Evolutionary conservation across 768 basidiomycete species (phyloP).

Genomic region (Paxillus involutus): DNA sequence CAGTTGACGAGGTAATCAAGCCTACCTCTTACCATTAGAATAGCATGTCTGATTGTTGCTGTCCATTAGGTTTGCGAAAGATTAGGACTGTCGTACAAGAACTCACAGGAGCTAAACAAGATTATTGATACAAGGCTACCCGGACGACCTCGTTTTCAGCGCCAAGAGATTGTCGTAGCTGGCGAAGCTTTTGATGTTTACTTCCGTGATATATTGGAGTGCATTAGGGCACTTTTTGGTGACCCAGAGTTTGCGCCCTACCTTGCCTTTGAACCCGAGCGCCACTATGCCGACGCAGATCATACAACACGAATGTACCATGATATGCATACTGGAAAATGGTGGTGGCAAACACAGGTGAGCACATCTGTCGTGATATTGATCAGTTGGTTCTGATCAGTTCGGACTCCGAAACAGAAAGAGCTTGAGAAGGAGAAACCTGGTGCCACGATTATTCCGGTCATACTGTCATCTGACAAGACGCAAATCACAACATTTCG

Average conservation of each 20-base stretch:
- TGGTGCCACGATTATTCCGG: constrained; percentile 5
- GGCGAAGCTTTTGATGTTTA: constrained; percentile 34
- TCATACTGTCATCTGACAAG: constrained; percentile 27
- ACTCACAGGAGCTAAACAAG: constrained; percentile 21
- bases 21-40: too few relatives aligned
- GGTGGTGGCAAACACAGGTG: constrained; percentile 55
- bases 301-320: constrained; percentile 28
- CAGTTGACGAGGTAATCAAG: constrained; percentile 34
- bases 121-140: constrained; percentile 32
- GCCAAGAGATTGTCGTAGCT: constrained; percentile 11
- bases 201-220: constrained; percentile 35
- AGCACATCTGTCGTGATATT: background rate
- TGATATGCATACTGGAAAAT: constrained; percentile 48
- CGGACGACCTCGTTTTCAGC: background rate
- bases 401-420: background rate
- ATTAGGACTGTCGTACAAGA: constrained; percentile 4
- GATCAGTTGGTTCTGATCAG: too few relatives aligned
- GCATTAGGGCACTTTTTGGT: constrained; percentile 34
- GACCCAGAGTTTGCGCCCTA: constrained; percentile 32
- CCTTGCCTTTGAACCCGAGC: constrained; percentile 35
- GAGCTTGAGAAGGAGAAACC: constrained; percentile 11
- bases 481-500: constrained; percentile 15
- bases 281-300: constrained; percentile 34
- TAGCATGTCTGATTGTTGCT: too few relatives aligned
- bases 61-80: background rate